phyloP scores from a whole-genome alignment of 768 basidiomycete genomes.

The Podaxis sp. region DNA sequence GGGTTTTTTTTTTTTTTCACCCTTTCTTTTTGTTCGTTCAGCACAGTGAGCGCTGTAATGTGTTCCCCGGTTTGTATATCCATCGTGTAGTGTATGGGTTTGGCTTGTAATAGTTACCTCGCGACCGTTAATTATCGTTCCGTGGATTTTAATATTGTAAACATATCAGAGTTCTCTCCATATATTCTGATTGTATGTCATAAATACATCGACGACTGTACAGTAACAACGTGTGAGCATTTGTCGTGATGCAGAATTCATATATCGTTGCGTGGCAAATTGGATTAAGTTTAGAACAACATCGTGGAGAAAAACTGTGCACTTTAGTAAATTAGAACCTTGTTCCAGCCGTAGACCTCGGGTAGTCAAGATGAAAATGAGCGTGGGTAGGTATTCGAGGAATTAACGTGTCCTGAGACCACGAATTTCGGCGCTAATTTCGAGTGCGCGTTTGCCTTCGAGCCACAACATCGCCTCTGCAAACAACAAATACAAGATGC shows the following conservation, averaged over 20 bases:
- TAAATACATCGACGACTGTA: too few species aligned
- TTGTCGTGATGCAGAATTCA: too few species aligned
- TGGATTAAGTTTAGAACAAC: too few species aligned
- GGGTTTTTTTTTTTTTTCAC: not conserved
- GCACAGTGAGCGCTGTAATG: not conserved
- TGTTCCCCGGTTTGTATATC: not conserved
- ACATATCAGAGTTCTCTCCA: too few species aligned
- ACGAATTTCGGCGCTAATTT: conserved; percentile 64
- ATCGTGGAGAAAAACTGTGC: too few species aligned
- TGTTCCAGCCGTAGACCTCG: not conserved
- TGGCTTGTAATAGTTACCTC: not conserved
- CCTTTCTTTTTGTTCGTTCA: too few species aligned
- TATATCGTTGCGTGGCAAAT: too few species aligned
- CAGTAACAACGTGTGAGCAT: too few species aligned
- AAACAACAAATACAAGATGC: conserved; percentile 18
- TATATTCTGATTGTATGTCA: too few species aligned
- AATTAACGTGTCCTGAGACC: conserved; percentile 15
- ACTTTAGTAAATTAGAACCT: not conserved
- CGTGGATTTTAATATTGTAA: too few species aligned
- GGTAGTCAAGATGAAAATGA: not conserved
- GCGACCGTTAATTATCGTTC: too few species aligned
- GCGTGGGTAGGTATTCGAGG: not conserved
- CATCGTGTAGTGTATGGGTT: not conserved
- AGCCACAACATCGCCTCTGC: conserved; percentile 85
- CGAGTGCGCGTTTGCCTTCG: conserved; percentile 71